These are phyloP conservation scores for Cystobasidium ongulense DNA, from an alignment of 768 basidiomycete genomes.

Conservation along the genomic window DNA sequence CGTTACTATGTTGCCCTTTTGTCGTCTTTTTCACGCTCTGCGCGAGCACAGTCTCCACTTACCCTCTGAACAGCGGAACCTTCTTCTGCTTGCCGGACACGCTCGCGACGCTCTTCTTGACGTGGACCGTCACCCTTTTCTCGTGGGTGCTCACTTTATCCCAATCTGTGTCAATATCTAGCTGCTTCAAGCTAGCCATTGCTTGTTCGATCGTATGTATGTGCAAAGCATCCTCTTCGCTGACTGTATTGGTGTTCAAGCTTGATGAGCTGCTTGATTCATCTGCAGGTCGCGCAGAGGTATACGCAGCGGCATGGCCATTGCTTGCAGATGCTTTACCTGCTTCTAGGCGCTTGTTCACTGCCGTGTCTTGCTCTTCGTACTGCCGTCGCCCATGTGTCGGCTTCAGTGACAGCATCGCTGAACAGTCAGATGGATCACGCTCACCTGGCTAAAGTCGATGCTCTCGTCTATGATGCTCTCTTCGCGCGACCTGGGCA, in stretches of 20 bases:
- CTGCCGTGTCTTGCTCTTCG: not conserved
- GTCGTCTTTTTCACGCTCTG: not conserved
- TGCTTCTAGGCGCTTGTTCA: not conserved
- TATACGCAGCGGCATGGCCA: not conserved
- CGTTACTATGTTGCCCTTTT: not conserved
- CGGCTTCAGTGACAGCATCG: not conserved
- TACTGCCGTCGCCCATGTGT: not conserved
- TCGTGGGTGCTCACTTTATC: constrained; percentile 34
- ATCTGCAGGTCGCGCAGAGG: not conserved
- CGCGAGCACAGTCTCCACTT: not conserved
- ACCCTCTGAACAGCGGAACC: constrained; percentile 22
- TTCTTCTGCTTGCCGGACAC: constrained; percentile 21
- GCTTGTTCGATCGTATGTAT: constrained; percentile 31
- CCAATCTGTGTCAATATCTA: constrained; percentile 32
- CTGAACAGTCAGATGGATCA: not conserved
- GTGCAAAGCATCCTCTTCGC: constrained; percentile 26
- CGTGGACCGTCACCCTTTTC: constrained; percentile 31
- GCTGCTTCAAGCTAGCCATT: constrained; percentile 31
- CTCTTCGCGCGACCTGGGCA: not conserved
- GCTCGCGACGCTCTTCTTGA: constrained; percentile 30
- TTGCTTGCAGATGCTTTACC: not conserved
- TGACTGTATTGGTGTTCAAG: constrained; percentile 2
- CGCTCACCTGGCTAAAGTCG: not conserved
- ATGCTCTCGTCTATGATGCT: not conserved
- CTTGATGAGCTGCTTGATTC: not conserved